Base-by-base conservation (phyloP, 139 green algal species). In the Closterium sp. region DNA sequence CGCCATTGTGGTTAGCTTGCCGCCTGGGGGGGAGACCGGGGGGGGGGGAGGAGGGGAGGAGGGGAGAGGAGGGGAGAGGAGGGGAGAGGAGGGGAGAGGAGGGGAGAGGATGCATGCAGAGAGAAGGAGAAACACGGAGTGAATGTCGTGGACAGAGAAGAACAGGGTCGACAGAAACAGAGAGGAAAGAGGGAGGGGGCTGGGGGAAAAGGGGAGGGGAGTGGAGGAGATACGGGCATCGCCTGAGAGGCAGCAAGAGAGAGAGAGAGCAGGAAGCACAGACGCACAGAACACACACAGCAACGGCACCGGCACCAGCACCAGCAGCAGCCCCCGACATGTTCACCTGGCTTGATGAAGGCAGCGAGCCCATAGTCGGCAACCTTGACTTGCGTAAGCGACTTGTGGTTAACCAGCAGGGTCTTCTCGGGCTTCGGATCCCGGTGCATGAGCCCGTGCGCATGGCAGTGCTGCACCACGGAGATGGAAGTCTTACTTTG, bases 401-500 rank as follows among this genome's bases (percentile, higher is more conserved):
- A 88, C 1, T 85, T 81, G 87, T 97, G 97, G 93, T 85, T 96
- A 5, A 95, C 96, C 31, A 99, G 96, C 92, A 99, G 93, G 25
- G 91, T 33, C 94, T 99, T 99, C 92, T 99, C 98, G 55, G 96
- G 96, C 92, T 97, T 97, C 38, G 97, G 92, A 91, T 97, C 96
- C 0, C 95, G 89, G 93, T 99, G 98, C 31, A 99, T 97, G 34
- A 99, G 97, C 33, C 97, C 97, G 92, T 98, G 96, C 64, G 91
- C 95, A 95, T 99, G 97, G 92, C 97, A 99, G 91, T 99, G 96
- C 76, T 96, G 93, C 33, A 99, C 96, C 30, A 98, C 96, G 64
- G 94, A 93, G 31, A 99, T 95, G 19, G n/a, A n/a, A n/a, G n/a
- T n/a, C n/a, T n/a, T n/a, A n/a, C n/a, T n/a, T n/a, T n/a, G n/a